Percentiles rank a stretch among this genome's conserved stretches.
These are phyloP conservation scores for Porogramme epimiltina DNA, from an alignment of 1,284 basidiomycete species.

Conservation along the genomic window DNA sequence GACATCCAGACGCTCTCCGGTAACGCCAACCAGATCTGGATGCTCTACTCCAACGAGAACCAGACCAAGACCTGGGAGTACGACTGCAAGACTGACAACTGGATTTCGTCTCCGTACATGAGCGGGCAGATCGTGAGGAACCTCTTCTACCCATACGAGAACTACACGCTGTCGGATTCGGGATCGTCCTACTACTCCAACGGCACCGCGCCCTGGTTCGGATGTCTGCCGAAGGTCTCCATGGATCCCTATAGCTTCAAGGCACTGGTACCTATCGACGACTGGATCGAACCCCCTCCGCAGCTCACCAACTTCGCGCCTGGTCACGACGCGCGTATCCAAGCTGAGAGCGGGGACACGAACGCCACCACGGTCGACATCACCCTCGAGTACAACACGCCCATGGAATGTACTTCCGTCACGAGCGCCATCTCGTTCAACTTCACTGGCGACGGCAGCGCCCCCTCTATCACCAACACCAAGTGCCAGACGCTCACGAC, in stretches of 20 bases:
- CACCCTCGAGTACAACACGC: slow-evolving; percentile 73
- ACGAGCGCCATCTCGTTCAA: slow-evolving; percentile 64
- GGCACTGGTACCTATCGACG: slow-evolving; percentile 65
- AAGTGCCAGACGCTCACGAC: slow-evolving; percentile 49
- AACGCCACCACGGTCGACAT: slow-evolving; percentile 70
- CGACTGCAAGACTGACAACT: slow-evolving; percentile 56
- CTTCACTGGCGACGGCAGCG: slow-evolving; percentile 62
- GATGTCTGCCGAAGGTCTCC: slow-evolving; percentile 68
- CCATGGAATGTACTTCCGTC: slow-evolving; percentile 75
- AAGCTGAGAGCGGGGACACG: slow-evolving; percentile 45
- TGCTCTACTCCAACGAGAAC: slow-evolving; percentile 87
- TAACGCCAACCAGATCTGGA: slow-evolving; percentile 70
- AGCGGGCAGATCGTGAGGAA: slow-evolving; percentile 68
- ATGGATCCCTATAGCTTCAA: slow-evolving; percentile 82
- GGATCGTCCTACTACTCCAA: slow-evolving; percentile 59
- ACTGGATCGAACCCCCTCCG: slow-evolving; percentile 74
- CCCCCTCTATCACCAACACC: slow-evolving; percentile 54
- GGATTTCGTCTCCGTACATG: slow-evolving; percentile 79
- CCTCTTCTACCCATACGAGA: slow-evolving; percentile 82
- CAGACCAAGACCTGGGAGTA: slow-evolving; percentile 61
- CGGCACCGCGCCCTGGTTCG: slow-evolving; percentile 61
- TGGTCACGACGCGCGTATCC: slow-evolving; percentile 81
- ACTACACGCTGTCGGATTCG: slow-evolving; percentile 67
- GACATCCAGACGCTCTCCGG: slow-evolving; percentile 59
- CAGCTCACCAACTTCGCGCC: slow-evolving; percentile 79